Conservation (phyloP, 2,329 filamentous ascomycete species). For the Teratosphaeriaceae sp. region DNA sequence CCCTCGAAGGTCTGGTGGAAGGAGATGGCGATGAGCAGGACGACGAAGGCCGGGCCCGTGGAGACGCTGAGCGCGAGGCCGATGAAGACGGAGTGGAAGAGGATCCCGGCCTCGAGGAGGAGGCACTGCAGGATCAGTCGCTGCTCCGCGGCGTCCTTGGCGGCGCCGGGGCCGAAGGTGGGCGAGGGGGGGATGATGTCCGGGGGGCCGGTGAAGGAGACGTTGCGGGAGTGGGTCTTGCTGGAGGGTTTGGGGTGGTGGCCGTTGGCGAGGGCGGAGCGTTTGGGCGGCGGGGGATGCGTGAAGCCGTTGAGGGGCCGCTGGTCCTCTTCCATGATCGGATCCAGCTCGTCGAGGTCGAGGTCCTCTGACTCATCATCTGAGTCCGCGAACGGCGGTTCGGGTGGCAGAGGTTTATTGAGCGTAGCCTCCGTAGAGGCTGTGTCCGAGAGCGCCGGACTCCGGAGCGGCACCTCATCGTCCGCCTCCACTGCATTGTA, state of each 20-base stretch:
- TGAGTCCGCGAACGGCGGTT: conserved; percentile 19
- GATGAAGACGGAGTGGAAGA: conserved; percentile 73
- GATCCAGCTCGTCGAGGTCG: conserved; percentile 30
- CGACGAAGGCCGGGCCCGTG: conserved; percentile 56
- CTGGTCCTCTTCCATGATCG: conserved; percentile 6
- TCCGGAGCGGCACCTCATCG: conserved; percentile 12
- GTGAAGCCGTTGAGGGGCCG: conserved; percentile 18
- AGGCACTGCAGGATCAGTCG: conserved; percentile 67
- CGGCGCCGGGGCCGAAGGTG: conserved; percentile 8
- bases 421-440: conserved; percentile 10
- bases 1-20: conserved; percentile 68
- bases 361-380: conserved; percentile 17
- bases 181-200: conserved; percentile 1
- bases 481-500: conserved; percentile 7
- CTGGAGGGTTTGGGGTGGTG: no score
- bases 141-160: conserved; percentile 45
- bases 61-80: conserved; percentile 67
- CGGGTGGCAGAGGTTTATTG: conserved; percentile 27
- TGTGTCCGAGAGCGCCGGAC: conserved; percentile 16
- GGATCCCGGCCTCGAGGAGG: conserved; percentile 68
- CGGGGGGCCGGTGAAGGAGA: conserved; percentile 12
- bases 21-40: conserved; percentile 61
- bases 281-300: conserved; percentile 3
- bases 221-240: conserved; percentile 10
- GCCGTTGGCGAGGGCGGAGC: conserved; percentile 8